These are phyloP conservation scores for Gelatoporia subvermispora DNA, from an alignment of 768 basidiomycete species.

Conservation along the genomic window DNA sequence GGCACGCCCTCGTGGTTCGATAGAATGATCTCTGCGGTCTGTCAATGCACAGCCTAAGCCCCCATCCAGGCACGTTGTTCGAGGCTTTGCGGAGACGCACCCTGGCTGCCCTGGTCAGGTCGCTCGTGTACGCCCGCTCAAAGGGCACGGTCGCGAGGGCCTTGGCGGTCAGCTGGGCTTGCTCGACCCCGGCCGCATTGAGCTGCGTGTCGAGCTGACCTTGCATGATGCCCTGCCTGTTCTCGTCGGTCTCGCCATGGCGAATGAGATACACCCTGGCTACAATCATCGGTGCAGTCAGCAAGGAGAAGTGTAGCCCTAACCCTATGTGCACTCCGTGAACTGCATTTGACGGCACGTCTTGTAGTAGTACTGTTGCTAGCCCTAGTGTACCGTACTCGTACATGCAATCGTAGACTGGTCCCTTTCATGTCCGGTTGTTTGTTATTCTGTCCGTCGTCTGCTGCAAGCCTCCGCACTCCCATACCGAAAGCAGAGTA, in stretches of 20 bases:
- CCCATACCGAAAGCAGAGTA: no score
- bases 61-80: background rate
- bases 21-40: slow-evolving; percentile 69
- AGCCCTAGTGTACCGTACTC: no score
- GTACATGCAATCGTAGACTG: no score
- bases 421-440: no score
- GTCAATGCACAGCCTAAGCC: background rate
- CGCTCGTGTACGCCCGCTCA: slow-evolving; percentile 61
- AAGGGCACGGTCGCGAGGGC: slow-evolving; percentile 53
- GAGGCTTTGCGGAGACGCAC: slow-evolving; percentile 35
- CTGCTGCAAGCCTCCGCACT: no score
- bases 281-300: slow-evolving; percentile 21
- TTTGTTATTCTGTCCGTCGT: no score
- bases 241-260: slow-evolving; percentile 76
- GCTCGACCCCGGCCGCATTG: slow-evolving; percentile 55
- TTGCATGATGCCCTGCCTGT: slow-evolving; percentile 59
- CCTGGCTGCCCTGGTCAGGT: slow-evolving; percentile 61
- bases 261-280: slow-evolving; percentile 62
- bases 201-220: slow-evolving; percentile 69
- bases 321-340: background rate
- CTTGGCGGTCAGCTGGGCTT: slow-evolving; percentile 52
- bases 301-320: slow-evolving; percentile 1
- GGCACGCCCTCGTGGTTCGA: slow-evolving; percentile 43
- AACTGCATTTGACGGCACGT: no score
- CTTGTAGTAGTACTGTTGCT: no score